Evolutionary conservation across 805 yeast species (phyloP).

Genomic region (Teunomyces funiuensis): DNA sequence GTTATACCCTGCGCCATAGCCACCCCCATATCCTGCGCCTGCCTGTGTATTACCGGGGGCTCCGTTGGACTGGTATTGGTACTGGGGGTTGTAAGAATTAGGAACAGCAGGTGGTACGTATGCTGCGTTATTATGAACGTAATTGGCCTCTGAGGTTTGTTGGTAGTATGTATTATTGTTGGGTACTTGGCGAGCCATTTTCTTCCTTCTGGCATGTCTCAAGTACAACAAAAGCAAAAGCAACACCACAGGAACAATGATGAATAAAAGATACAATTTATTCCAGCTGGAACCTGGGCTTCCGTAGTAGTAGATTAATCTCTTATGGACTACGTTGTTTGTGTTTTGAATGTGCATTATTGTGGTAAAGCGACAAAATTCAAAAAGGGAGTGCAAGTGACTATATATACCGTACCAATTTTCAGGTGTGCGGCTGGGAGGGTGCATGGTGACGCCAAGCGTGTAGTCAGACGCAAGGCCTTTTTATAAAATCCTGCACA

Average conservation of each 20-base stretch:
- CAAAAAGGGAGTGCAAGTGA: background rate
- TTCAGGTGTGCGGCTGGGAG: background rate
- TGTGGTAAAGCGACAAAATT: background rate
- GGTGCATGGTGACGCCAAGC: background rate
- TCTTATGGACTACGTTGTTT: conserved; percentile 8
- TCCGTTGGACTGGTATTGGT: conserved; percentile 5
- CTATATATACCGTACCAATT: background rate
- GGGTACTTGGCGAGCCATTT: conserved; percentile 1
- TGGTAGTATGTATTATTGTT: conserved; percentile 15
- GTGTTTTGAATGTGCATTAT: background rate
- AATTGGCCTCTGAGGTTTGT: conserved; percentile 14
- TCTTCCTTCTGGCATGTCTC: conserved; percentile 7
- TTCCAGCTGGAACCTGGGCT: conserved; percentile 9
- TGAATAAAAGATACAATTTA: conserved; percentile 16
- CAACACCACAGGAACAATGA: conserved; percentile 12
- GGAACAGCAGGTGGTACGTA: conserved; percentile 11
- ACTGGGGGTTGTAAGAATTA: conserved; percentile 2
- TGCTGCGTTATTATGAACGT: conserved; percentile 8
- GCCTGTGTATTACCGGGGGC: background rate
- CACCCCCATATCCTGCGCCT: conserved; percentile 4
- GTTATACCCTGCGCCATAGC: conserved; percentile 5
- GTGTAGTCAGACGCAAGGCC: background rate
- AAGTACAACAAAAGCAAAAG: conserved; percentile 11
- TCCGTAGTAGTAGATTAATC: conserved; percentile 11
- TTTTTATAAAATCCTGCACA: too few species aligned